phyloP scores from a whole-genome alignment of 2,329 filamentous ascomycete genomes.

The Ascochyta lentis region DNA sequence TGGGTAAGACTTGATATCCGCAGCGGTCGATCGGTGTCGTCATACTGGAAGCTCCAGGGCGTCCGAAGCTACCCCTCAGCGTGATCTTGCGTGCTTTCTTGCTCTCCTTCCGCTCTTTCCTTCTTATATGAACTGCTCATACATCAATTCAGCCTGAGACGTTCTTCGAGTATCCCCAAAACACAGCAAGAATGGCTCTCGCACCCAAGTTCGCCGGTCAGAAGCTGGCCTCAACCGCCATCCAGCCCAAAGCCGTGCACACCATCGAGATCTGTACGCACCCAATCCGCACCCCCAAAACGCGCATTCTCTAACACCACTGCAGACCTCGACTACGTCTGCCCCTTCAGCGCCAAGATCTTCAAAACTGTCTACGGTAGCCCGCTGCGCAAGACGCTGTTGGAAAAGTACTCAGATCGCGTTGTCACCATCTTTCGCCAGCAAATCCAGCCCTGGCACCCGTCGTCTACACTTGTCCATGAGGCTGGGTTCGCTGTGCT shows the following conservation, averaged over 20 bases:
- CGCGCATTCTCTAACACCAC: not conserved
- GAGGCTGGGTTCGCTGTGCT: constrained; percentile 86
- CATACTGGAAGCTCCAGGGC: constrained; percentile 22
- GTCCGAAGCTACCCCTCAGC: constrained; percentile 14
- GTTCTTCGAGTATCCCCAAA: not conserved
- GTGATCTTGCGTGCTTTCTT: constrained; percentile 28
- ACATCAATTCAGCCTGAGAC: too few relatives aligned
- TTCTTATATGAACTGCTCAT: not conserved
- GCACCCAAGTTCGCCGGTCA: constrained; percentile 79
- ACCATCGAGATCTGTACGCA: constrained; percentile 61
- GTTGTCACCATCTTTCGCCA: constrained; percentile 85
- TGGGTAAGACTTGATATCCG: too few relatives aligned
- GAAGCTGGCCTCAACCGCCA: constrained; percentile 61
- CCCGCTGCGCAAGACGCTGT: constrained; percentile 69
- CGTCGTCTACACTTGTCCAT: constrained; percentile 72
- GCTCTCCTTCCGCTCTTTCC: not conserved
- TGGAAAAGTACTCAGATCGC: constrained; percentile 65
- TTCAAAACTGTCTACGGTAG: constrained; percentile 76
- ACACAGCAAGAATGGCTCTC: constrained; percentile 66
- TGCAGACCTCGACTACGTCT: constrained; percentile 85
- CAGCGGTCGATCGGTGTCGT: constrained; percentile 17
- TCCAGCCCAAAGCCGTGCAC: constrained; percentile 55
- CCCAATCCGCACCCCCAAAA: not conserved
- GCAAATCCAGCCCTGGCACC: constrained; percentile 95
- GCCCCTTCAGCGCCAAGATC: constrained; percentile 75